Evolutionary conservation across 2,329 filamentous ascomycete species (phyloP).

Genomic region (Drechslerella stenobrocha): DNA sequence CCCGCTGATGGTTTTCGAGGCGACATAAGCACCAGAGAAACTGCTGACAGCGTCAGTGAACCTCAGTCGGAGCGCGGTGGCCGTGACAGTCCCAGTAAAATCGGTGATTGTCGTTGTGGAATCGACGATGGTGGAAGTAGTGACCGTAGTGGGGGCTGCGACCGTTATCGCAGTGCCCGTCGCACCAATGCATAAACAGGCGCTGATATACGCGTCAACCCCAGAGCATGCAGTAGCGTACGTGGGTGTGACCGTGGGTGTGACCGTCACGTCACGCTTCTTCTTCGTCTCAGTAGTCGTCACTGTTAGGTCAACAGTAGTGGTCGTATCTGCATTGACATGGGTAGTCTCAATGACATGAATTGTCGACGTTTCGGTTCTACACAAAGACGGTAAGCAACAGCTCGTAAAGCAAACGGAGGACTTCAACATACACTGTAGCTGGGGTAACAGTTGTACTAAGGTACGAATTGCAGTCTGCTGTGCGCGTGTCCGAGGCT

Average conservation of each 20-base stretch:
- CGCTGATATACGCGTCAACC: slow-evolving; percentile 50
- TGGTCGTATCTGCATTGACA: slow-evolving; percentile 1
- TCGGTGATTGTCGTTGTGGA: not conserved
- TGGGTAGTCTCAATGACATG: slow-evolving; percentile 15
- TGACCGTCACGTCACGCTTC: too few relatives aligned
- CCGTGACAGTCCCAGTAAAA: slow-evolving; percentile 2
- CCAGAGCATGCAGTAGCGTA: slow-evolving; percentile 52
- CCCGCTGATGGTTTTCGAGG: slow-evolving; percentile 1
- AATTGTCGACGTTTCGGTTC: slow-evolving; percentile 10
- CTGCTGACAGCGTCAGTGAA: not conserved
- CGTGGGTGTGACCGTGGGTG: slow-evolving; percentile 40
- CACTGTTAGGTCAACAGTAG: slow-evolving; percentile 4
- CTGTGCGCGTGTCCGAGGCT: slow-evolving; percentile 7
- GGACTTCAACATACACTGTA: slow-evolving; percentile 8
- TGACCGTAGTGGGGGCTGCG: slow-evolving; percentile 2
- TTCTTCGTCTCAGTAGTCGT: not conserved
- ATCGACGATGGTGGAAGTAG: slow-evolving; percentile 2
- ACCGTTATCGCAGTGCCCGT: slow-evolving; percentile 48
- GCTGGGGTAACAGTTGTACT: slow-evolving; percentile 18
- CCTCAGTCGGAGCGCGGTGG: not conserved
- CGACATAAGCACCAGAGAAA: slow-evolving; percentile 7
- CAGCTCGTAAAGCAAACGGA: not conserved
- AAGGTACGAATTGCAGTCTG: slow-evolving; percentile 32
- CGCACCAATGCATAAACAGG: slow-evolving; percentile 53
- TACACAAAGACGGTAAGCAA: not conserved